Evolutionary conservation across 2,329 filamentous ascomycete genomes (phyloP), one percentile per base, ranked within the genome.

Genomic region (Sporothrix schenckii): DNA sequence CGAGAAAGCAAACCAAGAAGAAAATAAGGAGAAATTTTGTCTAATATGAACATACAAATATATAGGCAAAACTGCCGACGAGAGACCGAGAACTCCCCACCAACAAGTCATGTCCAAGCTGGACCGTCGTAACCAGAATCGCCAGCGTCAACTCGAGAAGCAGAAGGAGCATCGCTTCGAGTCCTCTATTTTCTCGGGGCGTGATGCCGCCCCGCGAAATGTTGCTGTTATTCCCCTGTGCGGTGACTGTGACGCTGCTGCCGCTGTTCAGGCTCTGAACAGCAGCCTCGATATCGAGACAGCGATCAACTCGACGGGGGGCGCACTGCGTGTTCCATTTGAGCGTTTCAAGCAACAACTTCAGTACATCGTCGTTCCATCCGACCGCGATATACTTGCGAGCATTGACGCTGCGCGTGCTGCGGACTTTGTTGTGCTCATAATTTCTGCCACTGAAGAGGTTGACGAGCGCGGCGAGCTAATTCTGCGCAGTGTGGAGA

Each of bases 61-160:
- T 19, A 50, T 73, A 95, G 92, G 94, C 78, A 95, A 95, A 80
- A 86, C 94, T 66, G 90, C 85, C 69, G 83, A 88, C 76, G 92
- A 97, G 78, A 88, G 86, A 76, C 89, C 94, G 77, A 96, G 92
- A 80, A 97, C 94, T 19, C 92, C 92, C 69, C 93, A 97, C 80
- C 95, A 99, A 80, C 93, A 97, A 82, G 88, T 97, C 82, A 94
- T 97, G 92, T 97, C 93, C 71, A 99, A 98, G 82, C 87, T 99
- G 79, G 93, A 97, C 81, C 91, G 95, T 72, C 90, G 93, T 76
- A 98, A 99, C 80, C 93, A 97, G 83, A 92, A 93, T 75, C 94
- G 94, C 80, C 95, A 99, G 84, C 89, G 91, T 80, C 92, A 94
- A 76, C 83, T 91, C 73, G 85, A 89, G 75, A 97, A 98, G 81